phyloP scores from a whole-genome alignment of 257 asterid genomes.

The Petunia axillaris region DNA sequence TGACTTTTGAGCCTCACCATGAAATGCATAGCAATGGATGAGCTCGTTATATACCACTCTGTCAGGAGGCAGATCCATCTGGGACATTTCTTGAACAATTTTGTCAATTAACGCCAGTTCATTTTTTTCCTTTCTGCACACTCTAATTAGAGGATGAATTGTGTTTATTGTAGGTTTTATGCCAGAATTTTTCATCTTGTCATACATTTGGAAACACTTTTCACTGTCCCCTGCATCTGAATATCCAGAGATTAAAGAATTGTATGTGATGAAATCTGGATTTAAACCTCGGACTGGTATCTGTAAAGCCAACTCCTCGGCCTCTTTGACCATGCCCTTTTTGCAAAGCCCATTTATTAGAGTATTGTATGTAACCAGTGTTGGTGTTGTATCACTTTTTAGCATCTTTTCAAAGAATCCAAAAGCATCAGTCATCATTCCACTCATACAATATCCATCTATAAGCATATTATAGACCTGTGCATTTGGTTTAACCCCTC shows the following conservation, averaged over 20 bases:
- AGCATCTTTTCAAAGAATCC: conserved; percentile 58
- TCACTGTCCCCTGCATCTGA: conserved; percentile 48
- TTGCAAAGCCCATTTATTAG: conserved; percentile 65
- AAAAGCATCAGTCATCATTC: conserved; percentile 51
- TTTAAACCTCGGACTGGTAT: conserved; percentile 51
- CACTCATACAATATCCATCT: conserved; percentile 58
- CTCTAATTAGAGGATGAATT: conserved; percentile 63
- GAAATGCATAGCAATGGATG: conserved; percentile 53
- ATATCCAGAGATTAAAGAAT: conserved; percentile 68
- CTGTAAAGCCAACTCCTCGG: conserved; percentile 59
- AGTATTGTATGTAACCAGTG: conserved; percentile 68
- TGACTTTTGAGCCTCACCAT: conserved; percentile 54
- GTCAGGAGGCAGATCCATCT: conserved; percentile 54
- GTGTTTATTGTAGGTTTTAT: conserved; percentile 67
- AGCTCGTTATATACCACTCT: conserved; percentile 65
- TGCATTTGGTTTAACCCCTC: conserved; percentile 62
- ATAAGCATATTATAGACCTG: conserved; percentile 72
- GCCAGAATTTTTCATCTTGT: conserved; percentile 62
- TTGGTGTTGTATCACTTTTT: conserved; percentile 45
- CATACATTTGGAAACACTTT: conserved; percentile 60
- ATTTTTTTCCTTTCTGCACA: conserved; percentile 42
- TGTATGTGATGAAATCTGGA: conserved; percentile 76
- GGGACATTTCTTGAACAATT: conserved; percentile 59
- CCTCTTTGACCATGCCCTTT: conserved; percentile 60
- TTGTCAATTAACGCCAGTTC: conserved; percentile 53